Conservation (phyloP, 805 yeast species). For the Vanderwaltozyma polyspora region DNA sequence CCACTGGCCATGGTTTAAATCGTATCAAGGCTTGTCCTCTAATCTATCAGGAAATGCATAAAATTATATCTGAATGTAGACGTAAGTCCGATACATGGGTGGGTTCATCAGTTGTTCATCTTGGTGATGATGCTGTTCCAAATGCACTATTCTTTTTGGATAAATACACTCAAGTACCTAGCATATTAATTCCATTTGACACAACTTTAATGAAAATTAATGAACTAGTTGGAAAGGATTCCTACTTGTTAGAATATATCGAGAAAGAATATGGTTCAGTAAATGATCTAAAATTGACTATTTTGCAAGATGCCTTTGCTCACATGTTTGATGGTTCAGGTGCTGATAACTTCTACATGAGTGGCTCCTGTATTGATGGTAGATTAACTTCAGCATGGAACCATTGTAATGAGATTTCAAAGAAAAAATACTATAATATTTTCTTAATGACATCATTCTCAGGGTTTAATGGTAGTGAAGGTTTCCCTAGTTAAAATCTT, state of each 20-base stretch:
- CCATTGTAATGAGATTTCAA: slow-evolving; percentile 60
- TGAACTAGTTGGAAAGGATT: slow-evolving; percentile 37
- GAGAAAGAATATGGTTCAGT: slow-evolving; percentile 46
- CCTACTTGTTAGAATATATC: slow-evolving; percentile 39
- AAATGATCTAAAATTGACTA: slow-evolving; percentile 39
- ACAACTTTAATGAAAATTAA: slow-evolving; percentile 46
- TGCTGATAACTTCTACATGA: slow-evolving; percentile 72
- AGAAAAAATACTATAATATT: slow-evolving; percentile 50
- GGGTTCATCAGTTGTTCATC: slow-evolving; percentile 68
- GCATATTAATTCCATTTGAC: slow-evolving; percentile 64
- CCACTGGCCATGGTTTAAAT: slow-evolving; percentile 76
- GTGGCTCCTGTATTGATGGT: slow-evolving; percentile 79
- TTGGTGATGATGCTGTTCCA: slow-evolving; percentile 79
- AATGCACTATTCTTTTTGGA: slow-evolving; percentile 71
- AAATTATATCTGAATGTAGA: slow-evolving; percentile 55
- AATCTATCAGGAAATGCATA: slow-evolving; percentile 59
- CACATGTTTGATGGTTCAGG: slow-evolving; percentile 67
- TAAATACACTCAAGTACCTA: slow-evolving; percentile 71
- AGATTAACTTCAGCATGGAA: slow-evolving; percentile 75
- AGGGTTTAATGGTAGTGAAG: slow-evolving; percentile 66
- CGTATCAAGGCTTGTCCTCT: slow-evolving; percentile 66
- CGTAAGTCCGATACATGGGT: slow-evolving; percentile 56
- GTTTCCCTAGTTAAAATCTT: slow-evolving; percentile 31
- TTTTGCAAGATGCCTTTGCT: slow-evolving; percentile 32
- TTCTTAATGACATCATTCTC: slow-evolving; percentile 60